Conservation (phyloP, 1,139 yeast species). For the Debaryomyces fabryi region DNA sequence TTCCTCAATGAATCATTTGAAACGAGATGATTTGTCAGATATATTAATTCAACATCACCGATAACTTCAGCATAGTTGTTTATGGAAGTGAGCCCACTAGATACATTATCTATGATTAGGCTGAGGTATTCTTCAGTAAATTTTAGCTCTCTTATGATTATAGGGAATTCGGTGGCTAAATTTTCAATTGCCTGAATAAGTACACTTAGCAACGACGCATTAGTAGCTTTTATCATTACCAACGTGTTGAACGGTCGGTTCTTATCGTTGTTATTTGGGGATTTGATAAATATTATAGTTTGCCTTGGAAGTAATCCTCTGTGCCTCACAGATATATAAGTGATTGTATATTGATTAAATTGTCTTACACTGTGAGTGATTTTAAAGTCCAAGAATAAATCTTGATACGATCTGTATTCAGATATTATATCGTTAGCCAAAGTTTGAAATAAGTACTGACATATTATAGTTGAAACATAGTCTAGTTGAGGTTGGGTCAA, state of each 20-base stretch:
- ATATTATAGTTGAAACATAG: slow-evolving; percentile 9
- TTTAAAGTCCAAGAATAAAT: slow-evolving; percentile 6
- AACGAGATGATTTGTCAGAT: slow-evolving; percentile 7
- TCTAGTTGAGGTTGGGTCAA: slow-evolving; percentile 15
- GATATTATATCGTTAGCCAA: slow-evolving; percentile 15
- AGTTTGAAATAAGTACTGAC: slow-evolving; percentile 9
- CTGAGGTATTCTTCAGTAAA: slow-evolving; percentile 14
- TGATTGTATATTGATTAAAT: slow-evolving; percentile 9
- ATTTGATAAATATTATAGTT: slow-evolving; percentile 13
- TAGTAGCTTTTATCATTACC: slow-evolving; percentile 14
- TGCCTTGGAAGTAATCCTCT: slow-evolving; percentile 14
- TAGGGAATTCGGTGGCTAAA: slow-evolving; percentile 15
- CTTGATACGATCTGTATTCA: slow-evolving; percentile 13
- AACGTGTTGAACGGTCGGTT: slow-evolving; percentile 13
- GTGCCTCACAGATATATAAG: slow-evolving; percentile 12
- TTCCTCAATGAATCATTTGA: slow-evolving; percentile 20
- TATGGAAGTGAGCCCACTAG: slow-evolving; percentile 1
- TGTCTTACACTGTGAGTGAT: neutral
- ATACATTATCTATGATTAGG: slow-evolving; percentile 16
- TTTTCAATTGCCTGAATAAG: slow-evolving; percentile 11
- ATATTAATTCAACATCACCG: slow-evolving; percentile 22
- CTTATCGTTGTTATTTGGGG: neutral
- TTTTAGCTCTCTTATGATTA: slow-evolving; percentile 17
- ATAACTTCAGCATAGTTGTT: slow-evolving; percentile 6
- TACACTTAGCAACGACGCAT: slow-evolving; percentile 8